phyloP scores from a whole-genome alignment of 2,329 filamentous ascomycete genomes.

The Hawksworthiomyces lignivorus region DNA sequence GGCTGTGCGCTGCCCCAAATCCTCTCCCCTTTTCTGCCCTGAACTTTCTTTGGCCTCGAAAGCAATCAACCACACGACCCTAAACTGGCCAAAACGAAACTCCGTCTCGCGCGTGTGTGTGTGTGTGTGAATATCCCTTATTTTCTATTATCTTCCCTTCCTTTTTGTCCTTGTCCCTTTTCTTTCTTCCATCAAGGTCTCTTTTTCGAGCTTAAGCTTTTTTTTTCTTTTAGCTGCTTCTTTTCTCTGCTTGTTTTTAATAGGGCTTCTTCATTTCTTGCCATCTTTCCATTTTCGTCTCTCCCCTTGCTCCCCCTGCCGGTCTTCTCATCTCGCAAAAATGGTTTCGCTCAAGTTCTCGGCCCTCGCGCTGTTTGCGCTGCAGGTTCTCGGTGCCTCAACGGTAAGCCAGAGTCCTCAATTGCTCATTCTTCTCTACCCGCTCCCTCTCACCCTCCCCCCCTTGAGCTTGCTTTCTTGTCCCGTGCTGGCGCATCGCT shows the following conservation, averaged over 20 bases:
- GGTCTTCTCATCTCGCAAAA: constrained; percentile 26
- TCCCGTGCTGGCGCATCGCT: neutral
- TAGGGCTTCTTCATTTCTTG: neutral
- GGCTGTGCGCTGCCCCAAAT: too few relatives aligned
- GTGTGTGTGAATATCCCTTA: too few relatives aligned
- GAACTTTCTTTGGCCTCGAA: too few relatives aligned
- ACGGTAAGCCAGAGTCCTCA: constrained; percentile 55
- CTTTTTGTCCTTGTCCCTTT: neutral
- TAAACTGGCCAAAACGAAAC: too few relatives aligned
- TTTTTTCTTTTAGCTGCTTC: neutral
- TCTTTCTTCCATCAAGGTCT: too few relatives aligned
- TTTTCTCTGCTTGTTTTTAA: neutral
- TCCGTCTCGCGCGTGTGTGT: too few relatives aligned
- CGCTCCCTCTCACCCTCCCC: neutral
- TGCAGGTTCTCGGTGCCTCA: constrained; percentile 58
- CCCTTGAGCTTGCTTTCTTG: neutral
- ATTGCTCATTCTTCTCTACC: neutral
- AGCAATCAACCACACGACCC: too few relatives aligned
- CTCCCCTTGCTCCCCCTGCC: constrained; percentile 2
- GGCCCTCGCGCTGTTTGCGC: constrained; percentile 62
- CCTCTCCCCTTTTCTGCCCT: neutral
- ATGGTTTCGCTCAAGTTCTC: constrained; percentile 73
- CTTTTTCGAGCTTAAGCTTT: neutral
- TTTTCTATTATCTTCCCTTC: neutral
- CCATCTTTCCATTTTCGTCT: neutral